Conservation (phyloP, 495 filamentous ascomycete species). For the Trichoderma reesei region DNA sequence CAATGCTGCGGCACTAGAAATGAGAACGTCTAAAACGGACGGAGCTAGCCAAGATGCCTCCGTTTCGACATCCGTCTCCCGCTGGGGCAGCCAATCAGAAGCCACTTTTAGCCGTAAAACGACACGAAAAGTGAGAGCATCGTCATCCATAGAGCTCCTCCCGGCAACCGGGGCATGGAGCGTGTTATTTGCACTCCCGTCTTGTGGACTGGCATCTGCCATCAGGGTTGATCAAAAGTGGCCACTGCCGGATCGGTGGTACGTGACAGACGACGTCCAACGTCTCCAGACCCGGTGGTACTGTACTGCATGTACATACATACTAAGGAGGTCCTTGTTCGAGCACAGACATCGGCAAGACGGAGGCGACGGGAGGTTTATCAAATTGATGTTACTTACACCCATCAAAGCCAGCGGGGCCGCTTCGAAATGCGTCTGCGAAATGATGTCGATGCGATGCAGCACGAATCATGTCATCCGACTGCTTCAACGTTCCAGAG, state of each 20-base stretch:
- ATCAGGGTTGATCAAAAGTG: background rate
- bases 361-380: too few species aligned
- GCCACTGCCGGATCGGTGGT: background rate
- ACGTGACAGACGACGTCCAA: background rate
- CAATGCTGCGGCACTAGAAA: too few species aligned
- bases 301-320: background rate
- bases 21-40: too few species aligned
- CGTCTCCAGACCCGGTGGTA: background rate
- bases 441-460: background rate
- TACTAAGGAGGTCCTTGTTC: background rate
- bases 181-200: background rate
- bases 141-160: too few species aligned
- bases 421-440: background rate
- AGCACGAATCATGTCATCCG: background rate
- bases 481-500: slow-evolving; percentile 2
- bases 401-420: background rate
- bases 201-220: background rate
- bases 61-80: too few species aligned
- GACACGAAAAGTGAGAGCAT: too few species aligned
- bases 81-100: too few species aligned
- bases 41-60: too few species aligned
- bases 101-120: too few species aligned
- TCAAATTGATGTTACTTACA: too few species aligned
- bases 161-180: too few species aligned
- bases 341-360: too few species aligned